phyloP scores from a whole-genome alignment of 306 rosid genomes.

The Hippophae gyantsensis region DNA sequence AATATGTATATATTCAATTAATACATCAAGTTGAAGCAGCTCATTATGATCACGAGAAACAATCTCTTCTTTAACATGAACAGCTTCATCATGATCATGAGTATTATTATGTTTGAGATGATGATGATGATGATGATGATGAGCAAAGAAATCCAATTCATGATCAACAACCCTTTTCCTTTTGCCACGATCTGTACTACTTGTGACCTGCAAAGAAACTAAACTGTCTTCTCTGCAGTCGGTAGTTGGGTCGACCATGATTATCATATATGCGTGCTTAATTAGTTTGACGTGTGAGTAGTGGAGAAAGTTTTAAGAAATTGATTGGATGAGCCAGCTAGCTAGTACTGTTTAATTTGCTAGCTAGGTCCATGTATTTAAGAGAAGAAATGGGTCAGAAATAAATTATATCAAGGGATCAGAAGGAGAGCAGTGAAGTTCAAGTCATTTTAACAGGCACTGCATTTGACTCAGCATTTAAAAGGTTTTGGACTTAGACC shows the following conservation, averaged over 20 bases:
- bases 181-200: background rate
- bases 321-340: background rate
- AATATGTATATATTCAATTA: background rate
- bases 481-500: slow-evolving; percentile 45
- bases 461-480: slow-evolving; percentile 43
- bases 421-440: slow-evolving; percentile 11
- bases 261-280: background rate
- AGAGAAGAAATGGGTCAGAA: background rate
- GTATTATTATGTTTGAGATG: background rate
- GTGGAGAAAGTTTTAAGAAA: no score
- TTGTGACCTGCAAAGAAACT: background rate
- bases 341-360: background rate
- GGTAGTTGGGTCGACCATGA: background rate
- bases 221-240: no score
- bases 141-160: slow-evolving; percentile 42
- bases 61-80: slow-evolving; percentile 6
- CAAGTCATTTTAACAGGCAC: slow-evolving; percentile 14
- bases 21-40: slow-evolving; percentile 22
- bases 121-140: slow-evolving; percentile 5
- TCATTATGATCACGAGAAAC: slow-evolving; percentile 1
- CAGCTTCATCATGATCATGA: background rate
- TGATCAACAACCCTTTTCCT: slow-evolving; percentile 21
- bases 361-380: slow-evolving; percentile 15
- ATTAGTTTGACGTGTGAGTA: no score
- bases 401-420: background rate